phyloP scores from a whole-genome alignment of 345 rosid species.

The Isatis tinctoria region DNA sequence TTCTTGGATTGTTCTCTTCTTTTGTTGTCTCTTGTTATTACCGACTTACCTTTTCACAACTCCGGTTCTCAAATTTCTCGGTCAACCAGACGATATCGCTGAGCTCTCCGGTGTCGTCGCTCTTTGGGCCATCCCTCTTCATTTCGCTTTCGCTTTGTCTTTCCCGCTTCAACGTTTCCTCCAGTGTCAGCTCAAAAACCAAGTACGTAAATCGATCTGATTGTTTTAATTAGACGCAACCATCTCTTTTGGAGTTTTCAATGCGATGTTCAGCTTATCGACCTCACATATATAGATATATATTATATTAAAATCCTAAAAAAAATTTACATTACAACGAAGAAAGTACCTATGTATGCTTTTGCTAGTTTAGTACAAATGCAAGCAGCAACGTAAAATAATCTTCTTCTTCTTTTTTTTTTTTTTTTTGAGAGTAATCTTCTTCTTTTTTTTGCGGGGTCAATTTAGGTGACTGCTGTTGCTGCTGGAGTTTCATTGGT shows the following conservation, averaged over 20 bases:
- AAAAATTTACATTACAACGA: neutral
- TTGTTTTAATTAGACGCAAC: neutral
- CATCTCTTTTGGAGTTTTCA: neutral
- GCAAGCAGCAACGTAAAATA: neutral
- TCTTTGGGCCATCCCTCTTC: constrained; percentile 51
- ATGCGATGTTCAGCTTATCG: neutral
- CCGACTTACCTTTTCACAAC: constrained; percentile 53
- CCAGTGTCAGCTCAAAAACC: constrained; percentile 56
- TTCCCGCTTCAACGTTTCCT: constrained; percentile 64
- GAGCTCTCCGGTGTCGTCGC: constrained; percentile 50
- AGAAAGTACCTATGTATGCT: neutral
- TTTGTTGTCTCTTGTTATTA: constrained; percentile 43
- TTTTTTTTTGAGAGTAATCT: too few relatives aligned
- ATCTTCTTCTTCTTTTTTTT: too few relatives aligned
- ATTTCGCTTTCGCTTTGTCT: constrained; percentile 53
- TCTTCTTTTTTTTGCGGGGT: neutral
- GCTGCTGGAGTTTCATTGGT: constrained; percentile 30
- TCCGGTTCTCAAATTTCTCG: constrained; percentile 51
- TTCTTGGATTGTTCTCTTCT: constrained; percentile 56
- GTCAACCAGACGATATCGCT: constrained; percentile 67
- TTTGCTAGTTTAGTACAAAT: neutral
- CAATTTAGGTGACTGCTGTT: constrained; percentile 39
- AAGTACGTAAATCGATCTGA: neutral
- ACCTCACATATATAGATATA: neutral
- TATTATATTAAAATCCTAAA: neutral